Conservation (phyloP, 2,329 filamentous ascomycete genomes). For the Curvularia verruculosa region DNA sequence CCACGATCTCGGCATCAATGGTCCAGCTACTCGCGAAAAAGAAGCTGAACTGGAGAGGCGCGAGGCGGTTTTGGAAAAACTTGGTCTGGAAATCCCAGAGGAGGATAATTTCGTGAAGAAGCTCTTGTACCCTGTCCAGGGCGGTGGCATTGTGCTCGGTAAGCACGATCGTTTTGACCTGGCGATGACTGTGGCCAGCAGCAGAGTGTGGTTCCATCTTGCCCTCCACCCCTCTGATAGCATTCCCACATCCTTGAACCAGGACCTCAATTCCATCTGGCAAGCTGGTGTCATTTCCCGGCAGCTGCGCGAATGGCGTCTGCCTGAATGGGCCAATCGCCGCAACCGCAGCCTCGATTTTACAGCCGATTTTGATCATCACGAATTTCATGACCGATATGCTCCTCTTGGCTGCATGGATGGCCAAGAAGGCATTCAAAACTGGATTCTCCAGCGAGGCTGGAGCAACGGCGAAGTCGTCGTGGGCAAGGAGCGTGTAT, state of each 20-base stretch:
- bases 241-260: conserved; percentile 74
- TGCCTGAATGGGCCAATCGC: conserved; percentile 96
- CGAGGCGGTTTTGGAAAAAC: conserved; percentile 83
- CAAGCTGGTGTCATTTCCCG: conserved; percentile 91
- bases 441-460: conserved; percentile 89
- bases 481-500: conserved; percentile 87
- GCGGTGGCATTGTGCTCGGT: conserved; percentile 81
- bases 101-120: conserved; percentile 84
- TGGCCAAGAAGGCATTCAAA: conserved; percentile 90
- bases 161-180: conserved; percentile 81
- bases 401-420: conserved; percentile 82
- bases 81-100: conserved; percentile 79
- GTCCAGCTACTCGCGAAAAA: conserved; percentile 70
- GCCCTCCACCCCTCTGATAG: conserved; percentile 91
- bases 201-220: conserved; percentile 93
- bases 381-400: conserved; percentile 89
- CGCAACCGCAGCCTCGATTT: conserved; percentile 91
- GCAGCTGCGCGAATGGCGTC: conserved; percentile 88
- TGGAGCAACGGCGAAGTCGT: conserved; percentile 99
- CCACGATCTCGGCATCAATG: conserved; percentile 77
- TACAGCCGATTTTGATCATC: conserved; percentile 92
- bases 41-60: conserved; percentile 81
- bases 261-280: conserved; percentile 80
- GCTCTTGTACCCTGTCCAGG: conserved; percentile 77
- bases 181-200: conserved; percentile 74